Conservation (phyloP, 306 rosid species). For the Lupinus albus region DNA sequence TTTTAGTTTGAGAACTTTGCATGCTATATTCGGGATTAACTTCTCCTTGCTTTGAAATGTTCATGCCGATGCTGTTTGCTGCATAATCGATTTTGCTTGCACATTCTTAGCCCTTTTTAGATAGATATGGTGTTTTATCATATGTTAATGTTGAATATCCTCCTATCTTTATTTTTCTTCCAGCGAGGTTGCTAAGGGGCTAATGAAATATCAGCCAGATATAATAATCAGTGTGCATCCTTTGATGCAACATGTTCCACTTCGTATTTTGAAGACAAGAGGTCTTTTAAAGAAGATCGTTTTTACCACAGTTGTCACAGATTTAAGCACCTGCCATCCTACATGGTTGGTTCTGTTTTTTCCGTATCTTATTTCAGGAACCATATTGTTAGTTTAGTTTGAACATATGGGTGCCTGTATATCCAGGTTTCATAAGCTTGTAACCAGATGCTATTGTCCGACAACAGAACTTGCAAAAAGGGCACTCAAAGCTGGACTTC, state of each 20-base stretch:
- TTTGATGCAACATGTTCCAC: constrained; percentile 97
- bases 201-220: constrained; percentile 97
- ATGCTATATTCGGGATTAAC: constrained; percentile 6
- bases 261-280: constrained; percentile 81
- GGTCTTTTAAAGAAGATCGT: constrained; percentile 90
- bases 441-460: constrained; percentile 98
- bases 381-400: constrained; percentile 32
- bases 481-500: constrained; percentile 89
- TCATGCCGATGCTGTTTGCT: background rate
- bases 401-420: constrained; percentile 42
- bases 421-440: constrained; percentile 96
- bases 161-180: background rate
- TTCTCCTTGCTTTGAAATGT: too few species aligned
- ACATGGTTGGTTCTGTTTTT: constrained; percentile 69
- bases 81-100: constrained; percentile 3
- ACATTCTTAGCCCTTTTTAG: constrained; percentile 22
- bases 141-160: constrained; percentile 22
- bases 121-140: constrained; percentile 8
- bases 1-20: constrained; percentile 21
- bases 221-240: constrained; percentile 98
- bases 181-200: constrained; percentile 86
- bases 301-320: constrained; percentile 93
- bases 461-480: constrained; percentile 80
- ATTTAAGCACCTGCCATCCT: constrained; percentile 99
- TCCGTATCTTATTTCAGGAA: constrained; percentile 3